phyloP scores from a whole-genome alignment of 1,139 yeast species.

The Blastobotrys malaysiensis region DNA sequence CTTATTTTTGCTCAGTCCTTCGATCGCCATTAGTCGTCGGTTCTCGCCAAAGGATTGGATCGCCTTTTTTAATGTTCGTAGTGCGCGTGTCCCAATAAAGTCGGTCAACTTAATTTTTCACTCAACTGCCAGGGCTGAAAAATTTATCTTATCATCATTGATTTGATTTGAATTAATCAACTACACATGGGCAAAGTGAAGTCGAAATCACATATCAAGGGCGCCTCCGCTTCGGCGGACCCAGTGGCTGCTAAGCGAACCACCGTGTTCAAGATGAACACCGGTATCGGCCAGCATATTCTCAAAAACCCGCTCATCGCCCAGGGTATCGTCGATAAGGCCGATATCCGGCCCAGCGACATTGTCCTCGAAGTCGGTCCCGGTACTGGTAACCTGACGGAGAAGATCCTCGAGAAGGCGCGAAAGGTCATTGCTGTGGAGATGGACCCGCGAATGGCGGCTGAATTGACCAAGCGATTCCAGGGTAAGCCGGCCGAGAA shows the following conservation, averaged over 20 bases:
- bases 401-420: constrained; percentile 86
- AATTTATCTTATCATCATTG: background rate
- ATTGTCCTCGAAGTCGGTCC: constrained; percentile 96
- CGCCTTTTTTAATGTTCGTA: background rate
- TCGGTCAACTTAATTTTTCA: background rate
- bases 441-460: constrained; percentile 99
- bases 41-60: background rate
- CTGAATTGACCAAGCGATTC: constrained; percentile 94
- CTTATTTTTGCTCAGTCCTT: background rate
- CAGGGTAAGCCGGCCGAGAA: constrained; percentile 93
- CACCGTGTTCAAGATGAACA: constrained; percentile 91
- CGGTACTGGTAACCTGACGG: constrained; percentile 98
- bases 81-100: background rate
- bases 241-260: constrained; percentile 21
- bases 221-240: background rate
- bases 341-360: constrained; percentile 87
- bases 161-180: background rate
- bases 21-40: background rate
- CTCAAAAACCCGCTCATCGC: constrained; percentile 94
- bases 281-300: constrained; percentile 95
- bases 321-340: constrained; percentile 96
- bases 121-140: background rate
- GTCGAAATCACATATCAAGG: constrained; percentile 8
- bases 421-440: constrained; percentile 90
- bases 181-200: background rate